Base-by-base conservation (phyloP, 2,329 filamentous ascomycete genomes). In the Davidsoniella neocaledoniae region DNA sequence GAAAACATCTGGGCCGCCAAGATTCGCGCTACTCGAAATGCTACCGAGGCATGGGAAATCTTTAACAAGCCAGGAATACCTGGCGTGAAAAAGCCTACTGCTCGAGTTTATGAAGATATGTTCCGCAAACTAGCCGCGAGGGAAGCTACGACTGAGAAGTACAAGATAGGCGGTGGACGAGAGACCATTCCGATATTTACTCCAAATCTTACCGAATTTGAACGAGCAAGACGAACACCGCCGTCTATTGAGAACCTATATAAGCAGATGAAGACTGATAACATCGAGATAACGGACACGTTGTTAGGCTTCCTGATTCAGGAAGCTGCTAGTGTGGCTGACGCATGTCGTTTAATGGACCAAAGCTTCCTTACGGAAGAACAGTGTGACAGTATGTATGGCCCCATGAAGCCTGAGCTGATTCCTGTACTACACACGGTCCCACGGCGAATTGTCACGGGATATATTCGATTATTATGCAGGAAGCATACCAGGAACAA, bases 181-280 rank as follows among this genome's bases (percentile, higher is more conserved):
- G 56, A 58, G 36, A 26, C 40, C 6, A 50, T 51, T 6, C 48
- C 52, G n/a, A 52, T 53, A n/a, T 46, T 43, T 21, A 49, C 53
- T 10, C 64, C 66, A 61, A 83, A 70, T 61, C 71, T 70, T 57
- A 82, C 69, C 52, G 72, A 79, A n/a, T 75, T 79, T 49, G 81
- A 83, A 51, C 76, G 75, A 55, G 71, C 76, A 38, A 69, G 76
- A n/a, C 64, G 77, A 41, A 65, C 69, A 12, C 76, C 81, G 1
- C 83, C 83, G 2, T 70, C 67, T 1, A 63, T 78, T 9, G 62
- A 69, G 4, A 66, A 73, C 46, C 66, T 88, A 3, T 82, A 81
- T 52, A 58, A 67, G 9, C 65, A 69, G 40, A 83, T 87, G 76
- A 59, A 64, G 10, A 59, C 58, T 1, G 64, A 66, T 2, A 68